phyloP scores from a whole-genome alignment of 257 asterid genomes.

The Plantago major region DNA sequence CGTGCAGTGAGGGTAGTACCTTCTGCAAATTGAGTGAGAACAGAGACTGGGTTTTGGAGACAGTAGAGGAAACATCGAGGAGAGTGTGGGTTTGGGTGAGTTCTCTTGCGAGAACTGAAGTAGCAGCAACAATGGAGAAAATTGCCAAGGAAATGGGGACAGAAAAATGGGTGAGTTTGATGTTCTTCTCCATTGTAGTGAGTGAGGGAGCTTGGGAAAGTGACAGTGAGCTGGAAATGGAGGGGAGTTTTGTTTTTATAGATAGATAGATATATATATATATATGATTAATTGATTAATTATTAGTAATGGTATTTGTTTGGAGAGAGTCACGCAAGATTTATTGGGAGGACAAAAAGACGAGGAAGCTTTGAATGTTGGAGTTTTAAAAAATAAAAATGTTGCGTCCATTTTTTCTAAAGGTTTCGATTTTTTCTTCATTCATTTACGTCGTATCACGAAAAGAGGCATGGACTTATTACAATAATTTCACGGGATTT shows the following conservation, averaged over 20 bases:
- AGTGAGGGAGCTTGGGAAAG: no score
- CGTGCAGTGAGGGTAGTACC: constrained; percentile 20
- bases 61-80: constrained; percentile 48
- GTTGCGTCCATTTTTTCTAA: background rate
- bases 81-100: constrained; percentile 23
- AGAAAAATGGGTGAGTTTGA: no score
- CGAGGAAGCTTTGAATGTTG: constrained; percentile 36
- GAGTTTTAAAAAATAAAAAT: constrained; percentile 7
- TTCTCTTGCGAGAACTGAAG: constrained; percentile 42
- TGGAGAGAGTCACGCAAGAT: constrained; percentile 30
- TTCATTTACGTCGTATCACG: constrained; percentile 26
- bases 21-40: constrained; percentile 29
- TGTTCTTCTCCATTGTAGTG: no score
- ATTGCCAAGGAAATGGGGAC: constrained; percentile 18
- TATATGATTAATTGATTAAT: no score
- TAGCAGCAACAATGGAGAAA: constrained; percentile 28
- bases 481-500: no score
- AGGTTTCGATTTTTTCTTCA: constrained; percentile 20
- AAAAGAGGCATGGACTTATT: no score
- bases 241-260: no score
- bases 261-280: constrained; percentile 27
- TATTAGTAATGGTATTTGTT: background rate
- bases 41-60: constrained; percentile 40
- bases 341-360: constrained; percentile 24
- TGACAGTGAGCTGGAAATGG: no score